Evolutionary conservation across 2,329 filamentous ascomycete genomes (phyloP).

Genomic region (Zelopaecilomyces penicillatus): DNA sequence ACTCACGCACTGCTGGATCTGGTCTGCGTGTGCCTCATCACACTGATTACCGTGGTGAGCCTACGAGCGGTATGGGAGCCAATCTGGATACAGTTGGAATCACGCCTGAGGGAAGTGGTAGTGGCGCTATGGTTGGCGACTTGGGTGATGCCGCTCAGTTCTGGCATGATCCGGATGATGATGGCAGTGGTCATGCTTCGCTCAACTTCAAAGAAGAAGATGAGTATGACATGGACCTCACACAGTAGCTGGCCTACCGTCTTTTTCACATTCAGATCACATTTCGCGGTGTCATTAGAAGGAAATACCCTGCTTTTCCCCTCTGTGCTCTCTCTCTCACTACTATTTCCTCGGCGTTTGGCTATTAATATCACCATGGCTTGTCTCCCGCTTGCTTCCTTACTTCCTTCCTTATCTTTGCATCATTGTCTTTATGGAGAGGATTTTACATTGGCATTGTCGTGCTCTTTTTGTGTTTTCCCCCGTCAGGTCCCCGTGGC

Average conservation of each 20-base stretch:
- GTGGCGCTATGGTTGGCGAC: conserved; percentile 33
- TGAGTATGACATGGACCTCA: conserved; percentile 78
- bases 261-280: conserved; percentile 5
- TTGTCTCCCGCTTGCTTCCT: conserved; percentile 2
- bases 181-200: conserved; percentile 56
- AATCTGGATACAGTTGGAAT: conserved; percentile 29
- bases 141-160: conserved; percentile 46
- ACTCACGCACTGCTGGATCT: conserved; percentile 74
- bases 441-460: conserved; percentile 1
- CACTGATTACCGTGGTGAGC: conserved; percentile 82
- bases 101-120: conserved; percentile 32
- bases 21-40: conserved; percentile 87
- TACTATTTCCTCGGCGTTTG: background rate
- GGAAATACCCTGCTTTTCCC: background rate
- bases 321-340: background rate
- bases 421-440: background rate
- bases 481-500: background rate
- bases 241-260: conserved; percentile 18
- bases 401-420: conserved; percentile 1
- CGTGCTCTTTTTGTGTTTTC: background rate
- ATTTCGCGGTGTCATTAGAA: conserved; percentile 10
- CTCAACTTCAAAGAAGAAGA: conserved; percentile 90
- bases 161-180: conserved; percentile 63
- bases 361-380: background rate
- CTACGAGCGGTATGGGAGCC: conserved; percentile 43